These are phyloP conservation scores for Trichophyton benhamiae DNA, from an alignment of 2,329 filamentous ascomycete genomes.

Conservation along the genomic window DNA sequence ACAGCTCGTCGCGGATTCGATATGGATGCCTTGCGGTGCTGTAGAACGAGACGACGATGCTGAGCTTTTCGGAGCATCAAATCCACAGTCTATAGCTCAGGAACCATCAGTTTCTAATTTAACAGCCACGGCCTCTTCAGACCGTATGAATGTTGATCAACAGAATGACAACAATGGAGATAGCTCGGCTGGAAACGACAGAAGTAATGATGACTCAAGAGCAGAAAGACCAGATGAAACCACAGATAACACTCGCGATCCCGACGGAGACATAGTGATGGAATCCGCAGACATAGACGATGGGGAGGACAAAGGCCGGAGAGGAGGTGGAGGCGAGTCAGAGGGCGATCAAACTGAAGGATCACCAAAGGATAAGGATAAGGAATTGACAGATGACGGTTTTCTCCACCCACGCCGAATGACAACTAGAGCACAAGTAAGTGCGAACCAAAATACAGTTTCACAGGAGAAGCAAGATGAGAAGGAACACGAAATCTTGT, in stretches of 20 bases:
- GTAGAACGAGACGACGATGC: slow-evolving; percentile 42
- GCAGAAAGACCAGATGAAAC: not conserved
- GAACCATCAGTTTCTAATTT: too few relatives aligned
- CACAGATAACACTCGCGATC: not conserved
- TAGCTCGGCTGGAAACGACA: not conserved
- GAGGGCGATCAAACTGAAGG: not conserved
- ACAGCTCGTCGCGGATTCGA: slow-evolving; percentile 47
- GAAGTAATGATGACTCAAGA: not conserved
- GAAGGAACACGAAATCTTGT: slow-evolving; percentile 20
- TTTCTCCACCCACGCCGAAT: slow-evolving; percentile 34
- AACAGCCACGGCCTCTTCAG: too few relatives aligned
- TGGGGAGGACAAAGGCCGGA: not conserved
- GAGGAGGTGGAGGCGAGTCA: not conserved
- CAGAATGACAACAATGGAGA: not conserved
- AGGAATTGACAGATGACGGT: not conserved
- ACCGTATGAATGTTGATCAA: not conserved
- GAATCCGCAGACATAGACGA: not conserved
- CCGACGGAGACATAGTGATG: not conserved
- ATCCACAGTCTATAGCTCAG: not conserved
- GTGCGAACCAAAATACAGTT: slow-evolving; percentile 25
- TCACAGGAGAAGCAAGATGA: slow-evolving; percentile 19
- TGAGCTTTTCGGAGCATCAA: slow-evolving; percentile 27
- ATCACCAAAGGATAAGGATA: not conserved
- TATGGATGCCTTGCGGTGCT: slow-evolving; percentile 45
- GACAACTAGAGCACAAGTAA: slow-evolving; percentile 35